Conservation (phyloP, 306 rosid genomes). For the Fragaria iinumae region DNA sequence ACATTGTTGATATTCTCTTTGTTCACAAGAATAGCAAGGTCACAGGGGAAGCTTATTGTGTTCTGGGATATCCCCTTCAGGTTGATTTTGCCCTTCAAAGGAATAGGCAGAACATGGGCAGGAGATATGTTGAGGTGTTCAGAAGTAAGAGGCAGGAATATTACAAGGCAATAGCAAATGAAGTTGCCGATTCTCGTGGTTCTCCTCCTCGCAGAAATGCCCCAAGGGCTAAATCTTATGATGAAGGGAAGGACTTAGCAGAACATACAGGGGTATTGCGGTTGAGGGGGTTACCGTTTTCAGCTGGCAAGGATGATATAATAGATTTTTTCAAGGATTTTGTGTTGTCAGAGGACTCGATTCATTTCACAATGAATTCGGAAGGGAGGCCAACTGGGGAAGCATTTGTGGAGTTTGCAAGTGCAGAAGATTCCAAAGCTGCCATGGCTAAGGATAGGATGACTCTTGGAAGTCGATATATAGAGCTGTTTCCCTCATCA, state of each 20-base stretch:
- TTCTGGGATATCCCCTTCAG: slow-evolving; percentile 86
- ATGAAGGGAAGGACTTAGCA: slow-evolving; percentile 79
- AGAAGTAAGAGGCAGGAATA: slow-evolving; percentile 96
- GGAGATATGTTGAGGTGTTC: slow-evolving; percentile 91
- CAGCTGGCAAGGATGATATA: slow-evolving; percentile 82
- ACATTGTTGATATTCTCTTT: slow-evolving; percentile 84
- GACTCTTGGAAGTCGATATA: slow-evolving; percentile 92
- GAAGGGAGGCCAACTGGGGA: slow-evolving; percentile 98
- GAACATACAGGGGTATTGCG: slow-evolving; percentile 89
- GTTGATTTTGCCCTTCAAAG: slow-evolving; percentile 92
- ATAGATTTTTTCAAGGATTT: slow-evolving; percentile 73
- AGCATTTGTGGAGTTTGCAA: slow-evolving; percentile 82
- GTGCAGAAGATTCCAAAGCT: slow-evolving; percentile 74
- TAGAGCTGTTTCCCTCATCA: slow-evolving; percentile 84
- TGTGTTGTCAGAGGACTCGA: slow-evolving; percentile 51
- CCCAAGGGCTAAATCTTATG: slow-evolving; percentile 64
- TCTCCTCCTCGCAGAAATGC: slow-evolving; percentile 71
- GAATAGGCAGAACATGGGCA: slow-evolving; percentile 84
- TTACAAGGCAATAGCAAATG: slow-evolving; percentile 84
- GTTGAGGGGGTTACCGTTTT: slow-evolving; percentile 84
- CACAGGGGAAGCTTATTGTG: slow-evolving; percentile 90
- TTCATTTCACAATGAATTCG: slow-evolving; percentile 67
- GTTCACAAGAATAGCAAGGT: slow-evolving; percentile 80
- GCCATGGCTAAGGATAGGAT: slow-evolving; percentile 93
- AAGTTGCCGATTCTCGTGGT: slow-evolving; percentile 67